Conservation (phyloP, 352 stramenopile species). For the Globisporangium orthogonon region DNA sequence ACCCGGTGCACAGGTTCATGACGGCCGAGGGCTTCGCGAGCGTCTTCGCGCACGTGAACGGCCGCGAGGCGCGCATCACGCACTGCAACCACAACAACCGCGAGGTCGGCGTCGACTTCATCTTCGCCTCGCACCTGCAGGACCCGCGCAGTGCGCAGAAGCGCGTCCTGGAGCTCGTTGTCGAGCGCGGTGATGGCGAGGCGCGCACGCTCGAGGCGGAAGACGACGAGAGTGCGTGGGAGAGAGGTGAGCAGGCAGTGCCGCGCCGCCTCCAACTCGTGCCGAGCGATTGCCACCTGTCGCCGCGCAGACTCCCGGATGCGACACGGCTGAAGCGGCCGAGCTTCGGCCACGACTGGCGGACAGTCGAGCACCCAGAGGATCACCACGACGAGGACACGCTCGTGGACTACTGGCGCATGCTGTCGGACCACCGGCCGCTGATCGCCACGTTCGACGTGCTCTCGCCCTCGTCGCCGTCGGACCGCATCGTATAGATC, state of each 20-base stretch:
- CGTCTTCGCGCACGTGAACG: constrained; percentile 69
- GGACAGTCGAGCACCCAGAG: constrained; percentile 30
- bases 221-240: not conserved
- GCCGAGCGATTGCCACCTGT: constrained; percentile 49
- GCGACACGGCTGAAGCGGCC: constrained; percentile 65
- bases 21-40: constrained; percentile 64
- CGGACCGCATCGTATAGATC: not conserved
- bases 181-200: not conserved
- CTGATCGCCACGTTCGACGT: constrained; percentile 63
- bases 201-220: not conserved
- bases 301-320: constrained; percentile 57
- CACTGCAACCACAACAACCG: constrained; percentile 89
- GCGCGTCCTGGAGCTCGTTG: not conserved
- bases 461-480: constrained; percentile 1
- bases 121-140: constrained; percentile 60
- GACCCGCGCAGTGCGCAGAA: constrained; percentile 8
- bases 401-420: constrained; percentile 78
- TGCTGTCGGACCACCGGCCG: constrained; percentile 75
- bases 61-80: constrained; percentile 75
- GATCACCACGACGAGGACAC: constrained; percentile 44
- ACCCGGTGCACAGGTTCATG: constrained; percentile 73
- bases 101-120: constrained; percentile 84
- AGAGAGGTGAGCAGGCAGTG: not conserved
- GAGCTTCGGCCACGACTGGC: constrained; percentile 70
- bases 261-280: constrained; percentile 37